Evolutionary conservation across 2,329 filamentous ascomycete species (phyloP).

Genomic region (Thermoascus crustaceus): DNA sequence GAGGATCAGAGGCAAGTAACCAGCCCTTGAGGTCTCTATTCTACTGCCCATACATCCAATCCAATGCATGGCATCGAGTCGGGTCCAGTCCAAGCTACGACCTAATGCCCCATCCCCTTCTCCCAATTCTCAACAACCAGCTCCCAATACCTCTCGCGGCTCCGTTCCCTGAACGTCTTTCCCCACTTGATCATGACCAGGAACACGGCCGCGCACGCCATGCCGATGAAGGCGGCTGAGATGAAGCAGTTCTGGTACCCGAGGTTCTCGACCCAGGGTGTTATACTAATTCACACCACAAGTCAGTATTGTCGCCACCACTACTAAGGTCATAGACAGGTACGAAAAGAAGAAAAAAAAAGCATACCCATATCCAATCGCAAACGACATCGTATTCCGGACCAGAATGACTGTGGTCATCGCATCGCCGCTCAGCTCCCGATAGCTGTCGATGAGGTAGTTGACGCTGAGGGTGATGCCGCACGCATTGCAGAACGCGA

Average conservation of each 20-base stretch:
- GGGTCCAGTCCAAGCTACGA: not conserved
- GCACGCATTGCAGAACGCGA: slow-evolving; percentile 32
- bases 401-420: slow-evolving; percentile 39
- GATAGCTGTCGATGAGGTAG: slow-evolving; percentile 35
- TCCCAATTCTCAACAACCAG: slow-evolving; percentile 27
- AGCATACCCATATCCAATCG: slow-evolving; percentile 34
- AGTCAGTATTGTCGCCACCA: slow-evolving; percentile 4
- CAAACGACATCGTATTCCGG: slow-evolving; percentile 43
- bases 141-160: slow-evolving; percentile 30
- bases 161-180: slow-evolving; percentile 27
- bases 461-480: slow-evolving; percentile 33
- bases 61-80: no score
- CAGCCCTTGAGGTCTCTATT: no score
- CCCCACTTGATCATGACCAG: slow-evolving; percentile 33
- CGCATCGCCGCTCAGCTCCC: slow-evolving; percentile 32
- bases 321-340: not conserved
- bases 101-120: slow-evolving; percentile 25
- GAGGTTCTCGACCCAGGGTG: slow-evolving; percentile 37
- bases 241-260: slow-evolving; percentile 42
- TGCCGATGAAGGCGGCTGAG: slow-evolving; percentile 30
- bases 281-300: slow-evolving; percentile 37
- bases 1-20: no score
- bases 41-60: no score
- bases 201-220: slow-evolving; percentile 30
- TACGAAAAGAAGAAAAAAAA: not conserved